Evolutionary conservation across 2,329 filamentous ascomycete species (phyloP), one percentile per base, ranked within the genome.

Genomic region (Akanthomyces uredinophilus): DNA sequence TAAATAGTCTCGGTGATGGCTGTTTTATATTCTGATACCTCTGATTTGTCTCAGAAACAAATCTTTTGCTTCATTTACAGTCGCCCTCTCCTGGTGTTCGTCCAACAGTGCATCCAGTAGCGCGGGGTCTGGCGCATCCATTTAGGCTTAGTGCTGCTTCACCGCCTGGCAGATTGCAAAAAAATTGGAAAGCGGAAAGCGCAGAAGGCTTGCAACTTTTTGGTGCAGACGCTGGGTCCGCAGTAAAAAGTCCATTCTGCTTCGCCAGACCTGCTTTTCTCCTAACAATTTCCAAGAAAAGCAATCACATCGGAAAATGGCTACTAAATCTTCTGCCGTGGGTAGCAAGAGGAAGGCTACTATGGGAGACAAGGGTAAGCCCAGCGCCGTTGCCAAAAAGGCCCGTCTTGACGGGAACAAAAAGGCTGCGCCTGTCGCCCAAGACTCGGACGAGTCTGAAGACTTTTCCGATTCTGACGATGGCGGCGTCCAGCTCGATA

Each of bases 331-430:
- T 63, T 73, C 77, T 59, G 74, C 75, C 51, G 72, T 74, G 41
- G 81, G 81, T 56, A 79, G 75, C 64, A 88, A 88, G 75, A 78
- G 86, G 66, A 88, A 88, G 74, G 77, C 79, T 39, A 73, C 77
- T 29, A 71, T 78, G 8, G 70, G 68, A 39, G 71, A 72, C 41
- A 85, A 82, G 71, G 73, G 77, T 50, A 77, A 71, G 56, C 67
- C 75, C 20, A 74, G 75, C 52, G 75, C 75, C 59, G 76, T 76
- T 61, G 66, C 71, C 44, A 86, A 86, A 72, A 87, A 87, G 71
- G 74, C 77, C 44, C 79, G 79, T 66, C 69, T 81, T 37, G 73
- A 78, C 65, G 68, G 67, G 68, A 67, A 64, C 64, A 60, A 61
- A 27, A 69, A 73, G 62, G 56, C 67, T 58, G 72, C 72, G 65